Evolutionary conservation across 352 stramenopile species (phyloP), one percentile per base, ranked within the genome.

Genomic region (Phytophthora chlamydospora): DNA sequence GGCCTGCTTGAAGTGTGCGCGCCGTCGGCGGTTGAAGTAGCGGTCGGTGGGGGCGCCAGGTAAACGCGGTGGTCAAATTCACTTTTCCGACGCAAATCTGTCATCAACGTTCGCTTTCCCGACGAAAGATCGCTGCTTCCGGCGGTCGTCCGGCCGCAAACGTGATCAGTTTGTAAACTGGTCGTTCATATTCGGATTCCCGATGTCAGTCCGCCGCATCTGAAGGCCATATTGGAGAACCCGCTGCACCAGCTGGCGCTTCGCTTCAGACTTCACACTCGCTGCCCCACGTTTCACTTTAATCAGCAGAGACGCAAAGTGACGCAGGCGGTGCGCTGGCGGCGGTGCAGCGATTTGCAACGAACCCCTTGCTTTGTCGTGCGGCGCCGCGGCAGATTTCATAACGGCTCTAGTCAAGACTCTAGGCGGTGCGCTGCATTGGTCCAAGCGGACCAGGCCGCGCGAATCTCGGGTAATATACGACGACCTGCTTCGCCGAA

Each of bases 101-200:
- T 61, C 53, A 46, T 32, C n/a, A 46, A n/a, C 9, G 34, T 61
- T 61, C 33, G 42, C 1, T 34, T 61, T 61, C 53, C 42, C 51
- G 53, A 61, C 24, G 19, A 53, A 61, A 53, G 33, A 61, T 53
- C 42, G 53, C 21, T 10, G 14, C 53, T 53, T 61, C 53, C 33
- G 53, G 41, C 53, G 53, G 53, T 61, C 42, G 19, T 53, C 53
- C 52, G 36, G 44, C 31, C 33, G 32, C 11, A 14, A 13, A 40
- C 40, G 52, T 52, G 21, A 61, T 53, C 53, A 61, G 14, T 21
- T 34, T 52, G 53, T 53, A 61, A 61, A 61, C 33, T 53, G 32
- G 14, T 6, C 6, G 3, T 9, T 8, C 31, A 51, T 3, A 60
- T 60, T 60, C 14, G 19, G 19, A 27, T 46, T 45, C 29, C 48